Evolutionary conservation across 2,329 filamentous ascomycete species (phyloP).

Genomic region (Talaromyces albobiverticillius): DNA sequence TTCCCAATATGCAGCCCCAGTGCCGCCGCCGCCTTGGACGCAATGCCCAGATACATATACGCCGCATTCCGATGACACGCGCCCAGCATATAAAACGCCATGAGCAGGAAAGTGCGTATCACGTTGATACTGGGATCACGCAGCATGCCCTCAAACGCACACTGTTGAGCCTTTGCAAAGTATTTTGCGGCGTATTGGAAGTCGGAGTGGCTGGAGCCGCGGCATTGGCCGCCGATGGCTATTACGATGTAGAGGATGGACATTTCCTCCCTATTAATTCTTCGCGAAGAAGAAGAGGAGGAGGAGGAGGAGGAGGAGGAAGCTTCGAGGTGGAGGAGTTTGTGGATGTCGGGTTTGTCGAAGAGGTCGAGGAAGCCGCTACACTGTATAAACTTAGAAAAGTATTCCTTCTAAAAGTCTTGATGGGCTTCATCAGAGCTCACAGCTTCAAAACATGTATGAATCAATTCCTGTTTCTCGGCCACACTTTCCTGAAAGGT

Average conservation of each 20-base stretch:
- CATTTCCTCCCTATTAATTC: constrained; percentile 23
- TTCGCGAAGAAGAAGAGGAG: too few relatives aligned
- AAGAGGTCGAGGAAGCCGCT: constrained; percentile 42
- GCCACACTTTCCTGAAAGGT: constrained; percentile 31
- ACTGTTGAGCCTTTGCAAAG: constrained; percentile 49
- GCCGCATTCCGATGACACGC: constrained; percentile 59
- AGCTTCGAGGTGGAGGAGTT: constrained; percentile 10
- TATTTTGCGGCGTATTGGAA: constrained; percentile 35
- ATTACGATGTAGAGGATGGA: constrained; percentile 41
- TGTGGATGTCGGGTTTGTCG: constrained; percentile 25
- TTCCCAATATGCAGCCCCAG: constrained; percentile 52
- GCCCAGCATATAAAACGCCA: constrained; percentile 60
- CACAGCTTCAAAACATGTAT: constrained; percentile 28
- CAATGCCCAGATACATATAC: constrained; percentile 63
- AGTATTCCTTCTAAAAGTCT: constrained; percentile 6
- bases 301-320: too few relatives aligned
- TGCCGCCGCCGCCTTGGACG: constrained; percentile 56
- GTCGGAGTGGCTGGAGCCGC: constrained; percentile 26
- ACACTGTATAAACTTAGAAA: constrained; percentile 25
- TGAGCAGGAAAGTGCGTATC: constrained; percentile 52
- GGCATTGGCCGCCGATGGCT: constrained; percentile 54
- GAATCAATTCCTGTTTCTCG: constrained; percentile 34
- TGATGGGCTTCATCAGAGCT: neutral
- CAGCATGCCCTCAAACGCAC: constrained; percentile 51
- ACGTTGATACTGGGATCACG: constrained; percentile 55